These are phyloP conservation scores for Sporothrix luriei DNA, from an alignment of 2,329 filamentous ascomycete species.

Conservation along the genomic window DNA sequence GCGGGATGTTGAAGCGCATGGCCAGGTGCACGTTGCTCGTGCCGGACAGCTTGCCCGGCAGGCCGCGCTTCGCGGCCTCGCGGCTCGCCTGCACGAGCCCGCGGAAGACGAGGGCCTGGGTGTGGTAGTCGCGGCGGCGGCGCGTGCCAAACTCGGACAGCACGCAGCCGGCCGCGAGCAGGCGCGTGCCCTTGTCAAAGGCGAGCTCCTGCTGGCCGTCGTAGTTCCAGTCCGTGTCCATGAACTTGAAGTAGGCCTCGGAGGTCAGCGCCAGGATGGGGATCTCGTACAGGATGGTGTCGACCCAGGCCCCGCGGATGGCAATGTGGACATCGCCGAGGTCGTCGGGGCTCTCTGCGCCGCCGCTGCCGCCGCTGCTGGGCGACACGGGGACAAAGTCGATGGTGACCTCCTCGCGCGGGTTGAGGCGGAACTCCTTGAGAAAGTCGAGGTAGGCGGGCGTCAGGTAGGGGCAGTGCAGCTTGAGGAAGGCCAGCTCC, in stretches of 20 bases:
- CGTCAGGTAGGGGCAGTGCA: conserved; percentile 78
- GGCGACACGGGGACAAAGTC: conserved; percentile 62
- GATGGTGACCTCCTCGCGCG: conserved; percentile 75
- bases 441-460: conserved; percentile 79
- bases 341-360: conserved; percentile 47
- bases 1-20: conserved; percentile 83
- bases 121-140: conserved; percentile 88
- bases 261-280: conserved; percentile 88
- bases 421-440: conserved; percentile 76
- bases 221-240: conserved; percentile 90
- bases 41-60: conserved; percentile 74
- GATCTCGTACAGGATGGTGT: conserved; percentile 97
- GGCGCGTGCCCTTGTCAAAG: conserved; percentile 73
- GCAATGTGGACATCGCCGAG: conserved; percentile 75
- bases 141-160: conserved; percentile 95
- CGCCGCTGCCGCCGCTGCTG: conserved; percentile 54
- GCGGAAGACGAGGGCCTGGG: conserved; percentile 86
- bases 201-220: conserved; percentile 84
- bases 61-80: conserved; percentile 65
- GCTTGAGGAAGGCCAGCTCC: conserved; percentile 76
- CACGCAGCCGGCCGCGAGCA: conserved; percentile 80
- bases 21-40: conserved; percentile 97
- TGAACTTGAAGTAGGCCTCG: conserved; percentile 96
- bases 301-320: conserved; percentile 82
- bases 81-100: conserved; percentile 79